Evolutionary conservation across 306 rosid genomes (phyloP), one percentile per base, ranked within the genome.

Genomic region (Albizia julibrissin): DNA sequence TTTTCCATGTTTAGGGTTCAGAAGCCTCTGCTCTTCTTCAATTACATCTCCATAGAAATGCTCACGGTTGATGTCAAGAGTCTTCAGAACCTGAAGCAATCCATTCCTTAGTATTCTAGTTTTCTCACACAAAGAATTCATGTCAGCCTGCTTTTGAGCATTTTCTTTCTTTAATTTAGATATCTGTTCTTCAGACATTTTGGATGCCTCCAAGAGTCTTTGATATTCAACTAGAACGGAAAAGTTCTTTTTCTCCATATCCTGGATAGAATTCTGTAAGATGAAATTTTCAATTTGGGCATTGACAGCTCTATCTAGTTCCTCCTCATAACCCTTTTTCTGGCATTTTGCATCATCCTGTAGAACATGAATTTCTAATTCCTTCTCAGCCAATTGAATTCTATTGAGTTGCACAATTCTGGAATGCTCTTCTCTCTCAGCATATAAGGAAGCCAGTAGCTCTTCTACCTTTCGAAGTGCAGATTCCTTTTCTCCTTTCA

Each of bases 401-500:
- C 87, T 90, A 69, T 85, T 92, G 77, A 85, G 71, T 76, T 87
- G 85, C 65, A 84, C 40, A 81, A 89, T 90, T 85, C 87, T 87
- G 85, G 88, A 81, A 86, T 81, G 91, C n/a, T 88, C 92, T 84
- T 91, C 87, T 81, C 87, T 90, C 86, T 87, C 94, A 52, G 91
- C 85, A 82, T 91, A 87, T 44, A 92, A 84, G 79, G 82, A 87
- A 83, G 84, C 89, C 82, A 88, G 86, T 40, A 95, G 85, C 82
- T 91, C 91, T 83, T 92, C 94, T 58, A 93, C 88, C 83, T 90
- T 89, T 66, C 77, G 66, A 84, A 92, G 90, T 43, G 94, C 82
- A 8, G 92, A 86, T 78, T 91, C 94, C 89, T 88, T 93, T 77
- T 93, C 99, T 76, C 87, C 89, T 74, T 86, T 84, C 49, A 92